Percentiles rank a stretch among this genome's conserved stretches.
Conservation (phyloP, 1,139 yeast genomes). For the Yamadazyma jaroonii region DNA sequence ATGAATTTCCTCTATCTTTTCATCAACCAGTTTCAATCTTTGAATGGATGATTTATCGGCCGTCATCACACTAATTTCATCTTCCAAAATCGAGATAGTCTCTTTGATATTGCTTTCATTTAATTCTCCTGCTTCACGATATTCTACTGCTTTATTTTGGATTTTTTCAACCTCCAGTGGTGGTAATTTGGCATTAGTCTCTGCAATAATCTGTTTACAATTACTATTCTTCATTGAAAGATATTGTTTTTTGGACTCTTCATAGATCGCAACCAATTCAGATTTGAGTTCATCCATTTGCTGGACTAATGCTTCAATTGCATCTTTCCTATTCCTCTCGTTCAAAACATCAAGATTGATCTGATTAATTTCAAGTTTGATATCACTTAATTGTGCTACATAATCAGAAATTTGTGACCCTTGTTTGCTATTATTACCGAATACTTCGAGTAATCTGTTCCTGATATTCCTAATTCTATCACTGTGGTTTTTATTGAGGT, state of each 20-base stretch:
- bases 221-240: constrained; percentile 44
- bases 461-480: constrained; percentile 6
- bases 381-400: not conserved
- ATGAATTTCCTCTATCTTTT: constrained; percentile 29
- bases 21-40: constrained; percentile 27
- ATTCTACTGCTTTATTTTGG: constrained; percentile 41
- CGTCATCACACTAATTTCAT: constrained; percentile 35
- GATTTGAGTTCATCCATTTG: constrained; percentile 32
- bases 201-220: constrained; percentile 41
- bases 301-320: constrained; percentile 29
- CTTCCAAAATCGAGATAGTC: constrained; percentile 34
- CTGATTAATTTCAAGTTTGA: constrained; percentile 3
- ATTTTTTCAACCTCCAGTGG: constrained; percentile 43
- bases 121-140: constrained; percentile 41
- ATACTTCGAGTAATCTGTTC: constrained; percentile 4
- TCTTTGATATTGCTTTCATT: constrained; percentile 32
- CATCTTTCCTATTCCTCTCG: constrained; percentile 30
- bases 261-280: constrained; percentile 30
- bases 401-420: not conserved
- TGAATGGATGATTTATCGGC: constrained; percentile 40
- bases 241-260: constrained; percentile 38
- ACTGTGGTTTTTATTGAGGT: constrained; percentile 6
- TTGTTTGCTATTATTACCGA: not conserved
- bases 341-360: constrained; percentile 25
- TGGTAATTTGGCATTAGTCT: constrained; percentile 36